phyloP scores from a whole-genome alignment of 176 grass and related monocot species.

The Thinopyrum elongatum region DNA sequence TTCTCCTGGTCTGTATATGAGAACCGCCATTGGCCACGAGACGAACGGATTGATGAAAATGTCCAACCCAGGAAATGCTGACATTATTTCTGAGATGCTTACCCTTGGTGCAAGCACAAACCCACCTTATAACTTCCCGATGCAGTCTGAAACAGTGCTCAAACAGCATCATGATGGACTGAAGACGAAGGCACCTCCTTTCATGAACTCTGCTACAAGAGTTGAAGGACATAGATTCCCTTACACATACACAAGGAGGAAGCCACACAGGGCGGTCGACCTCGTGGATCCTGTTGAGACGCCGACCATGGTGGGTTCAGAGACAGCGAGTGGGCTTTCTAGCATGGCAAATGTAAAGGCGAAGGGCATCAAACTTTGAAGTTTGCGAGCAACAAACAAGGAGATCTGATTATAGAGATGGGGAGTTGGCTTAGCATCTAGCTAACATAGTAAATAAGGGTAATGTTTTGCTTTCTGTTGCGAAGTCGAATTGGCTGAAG shows the following conservation, averaged over 20 bases:
- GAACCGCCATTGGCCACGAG: neutral
- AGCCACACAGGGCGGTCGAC: constrained; percentile 51
- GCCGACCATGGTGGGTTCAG: constrained; percentile 25
- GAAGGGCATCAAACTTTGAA: constrained; percentile 51
- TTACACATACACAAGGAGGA: constrained; percentile 77
- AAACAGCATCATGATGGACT: constrained; percentile 14
- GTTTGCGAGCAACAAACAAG: neutral
- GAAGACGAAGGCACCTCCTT: constrained; percentile 16
- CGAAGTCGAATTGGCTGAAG: neutral
- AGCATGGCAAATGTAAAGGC: constrained; percentile 39
- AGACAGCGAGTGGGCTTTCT: constrained; percentile 15
- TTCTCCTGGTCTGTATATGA: constrained; percentile 29
- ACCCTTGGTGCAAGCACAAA: constrained; percentile 17
- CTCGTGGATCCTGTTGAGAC: constrained; percentile 28
- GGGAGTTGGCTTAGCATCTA: neutral
- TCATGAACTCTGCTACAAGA: neutral
- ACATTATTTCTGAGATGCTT: constrained; percentile 28
- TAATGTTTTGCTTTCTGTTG: neutral
- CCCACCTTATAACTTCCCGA: neutral
- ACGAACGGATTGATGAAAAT: neutral
- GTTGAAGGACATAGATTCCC: constrained; percentile 47
- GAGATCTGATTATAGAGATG: constrained; percentile 20
- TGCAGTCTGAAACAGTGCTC: neutral
- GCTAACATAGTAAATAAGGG: constrained; percentile 39
- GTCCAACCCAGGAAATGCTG: constrained; percentile 1